Base-by-base conservation (phyloP, 1,284 basidiomycete genomes). In the Apiotrichum veenhuisii region DNA sequence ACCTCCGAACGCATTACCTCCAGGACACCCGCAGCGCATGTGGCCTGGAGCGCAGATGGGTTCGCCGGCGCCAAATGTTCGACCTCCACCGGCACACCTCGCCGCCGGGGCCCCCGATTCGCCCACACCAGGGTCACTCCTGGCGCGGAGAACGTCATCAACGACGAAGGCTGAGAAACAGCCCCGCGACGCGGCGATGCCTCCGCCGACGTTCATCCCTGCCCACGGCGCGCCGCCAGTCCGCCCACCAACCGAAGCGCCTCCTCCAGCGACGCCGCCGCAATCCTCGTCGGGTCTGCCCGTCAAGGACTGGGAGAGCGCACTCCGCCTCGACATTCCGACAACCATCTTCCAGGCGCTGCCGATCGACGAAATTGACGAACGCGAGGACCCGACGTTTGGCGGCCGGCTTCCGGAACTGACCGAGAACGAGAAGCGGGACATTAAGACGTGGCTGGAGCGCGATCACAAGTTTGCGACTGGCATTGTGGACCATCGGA, bases 321-420 rank as follows among this genome's bases (percentile, higher is more conserved):
- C 65, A 66, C 80, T 78, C 15, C 78, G 79, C 10, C 78, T 85
- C 55, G 85, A 86, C 69, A 81, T 82, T 26, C 78, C 80, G 36
- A 82, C 85, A 50, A 90, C 88, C 8, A 80, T 80, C 20, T 80
- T 90, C 49, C 82, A 83, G 11, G 76, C 82, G 52, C 82, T 91
- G 2, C 85, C 87, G 4, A 78, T 85, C 42, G 73, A 78, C 50
- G 80, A 62, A 27, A 52, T 67, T 20, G 73, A 73, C 26, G 73
- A 73, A 57, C 38, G 46, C 34, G 82, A 50, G 80, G 85, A 62
- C 61, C 70, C 76, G 7, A 78, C 76, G 9, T 77, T 77, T 46
- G 76, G 78, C 3, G 78, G 78, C 43, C 69, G 71, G 42, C 84
- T 89, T 50, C 85, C 85, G 2, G 71, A 80, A 0, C 76, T 93